Evolutionary conservation across 129 eudicot species (phyloP), one percentile per base, ranked within the genome.

Genomic region (Arctium lappa): DNA sequence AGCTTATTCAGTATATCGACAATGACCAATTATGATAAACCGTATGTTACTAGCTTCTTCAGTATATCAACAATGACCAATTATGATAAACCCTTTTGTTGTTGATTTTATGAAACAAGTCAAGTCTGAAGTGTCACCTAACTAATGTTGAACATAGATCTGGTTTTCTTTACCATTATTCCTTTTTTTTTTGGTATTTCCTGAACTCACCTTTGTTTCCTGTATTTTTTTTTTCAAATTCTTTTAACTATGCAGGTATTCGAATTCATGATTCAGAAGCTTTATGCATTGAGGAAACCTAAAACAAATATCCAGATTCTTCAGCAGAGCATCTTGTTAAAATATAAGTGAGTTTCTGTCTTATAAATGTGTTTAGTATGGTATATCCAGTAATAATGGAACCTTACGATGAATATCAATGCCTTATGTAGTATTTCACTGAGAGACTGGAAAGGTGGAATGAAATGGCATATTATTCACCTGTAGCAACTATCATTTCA

Each of bases 301-400:
- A 95, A 95, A 88, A 95, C 99, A 83, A 95, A 95, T 76, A 92
- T 95, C 81, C 99, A 95, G 91, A 95, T 95, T 73, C 98, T 95
- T 75, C 99, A 95, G 83, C 99, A 95, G 81, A 95, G 97, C 90
- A 97, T 95, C 86, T 90, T 95, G 38, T 70, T 95, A 72, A 95
- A 95, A 88, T 93, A 95, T 88, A 95, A 93, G 99, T 93, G 81
- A 90, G 98, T 85, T 77, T 82, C n/a, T 79, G 30, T 81, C 69
- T 73, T 72, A 12, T 33, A 69, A 53, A 71, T 33, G 3, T 81
- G 11, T 70, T 71, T 16, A 30, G 73, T 83, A 76, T 44, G 32
- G 69, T 65, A 31, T 75, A 36, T 74, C 33, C 69, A n/a, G 75
- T 42, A 42, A 75, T 82, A 3, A 66, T 75, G 3, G 30, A 65